phyloP scores from a whole-genome alignment of 352 stramenopile genomes.

The Salisapilia sapeloensis region DNA sequence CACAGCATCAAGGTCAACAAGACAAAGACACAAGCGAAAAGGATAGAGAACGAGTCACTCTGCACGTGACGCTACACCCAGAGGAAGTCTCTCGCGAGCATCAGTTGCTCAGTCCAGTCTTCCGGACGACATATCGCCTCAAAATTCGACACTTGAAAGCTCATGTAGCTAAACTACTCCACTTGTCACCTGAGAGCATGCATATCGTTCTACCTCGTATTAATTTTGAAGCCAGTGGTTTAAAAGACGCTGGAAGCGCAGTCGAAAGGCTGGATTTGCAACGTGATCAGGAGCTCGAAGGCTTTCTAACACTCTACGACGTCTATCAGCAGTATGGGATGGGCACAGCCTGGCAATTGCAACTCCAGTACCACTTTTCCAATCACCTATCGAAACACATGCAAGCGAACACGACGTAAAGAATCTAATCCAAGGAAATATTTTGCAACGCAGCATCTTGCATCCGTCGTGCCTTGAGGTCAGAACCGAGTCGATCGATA shows the following conservation, averaged over 20 bases:
- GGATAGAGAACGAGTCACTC: slow-evolving; percentile 25
- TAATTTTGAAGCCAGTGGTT: slow-evolving; percentile 33
- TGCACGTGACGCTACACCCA: slow-evolving; percentile 40
- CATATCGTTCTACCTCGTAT: slow-evolving; percentile 31
- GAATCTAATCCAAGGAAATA: no score
- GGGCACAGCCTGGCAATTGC: slow-evolving; percentile 44
- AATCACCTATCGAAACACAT: no score
- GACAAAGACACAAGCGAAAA: no score
- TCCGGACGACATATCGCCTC: slow-evolving; percentile 38
- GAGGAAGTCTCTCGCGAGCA: slow-evolving; percentile 13
- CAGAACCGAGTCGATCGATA: no score
- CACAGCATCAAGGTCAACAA: no score
- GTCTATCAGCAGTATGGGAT: slow-evolving; percentile 75
- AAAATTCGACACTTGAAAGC: slow-evolving; percentile 65
- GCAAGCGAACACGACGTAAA: no score
- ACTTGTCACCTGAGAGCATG: slow-evolving; percentile 25
- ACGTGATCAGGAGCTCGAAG: slow-evolving; percentile 57
- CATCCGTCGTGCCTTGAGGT: no score
- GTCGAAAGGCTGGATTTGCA: slow-evolving; percentile 41
- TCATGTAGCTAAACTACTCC: slow-evolving; percentile 31
- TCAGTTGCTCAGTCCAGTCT: slow-evolving; percentile 28
- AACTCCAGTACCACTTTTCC: slow-evolving; percentile 69
- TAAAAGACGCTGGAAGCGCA: slow-evolving; percentile 6
- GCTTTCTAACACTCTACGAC: slow-evolving; percentile 52
- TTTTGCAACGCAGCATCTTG: no score